These are phyloP conservation scores for Tolypocladium nubicola DNA, from an alignment of 2,329 filamentous ascomycete species.

Conservation along the genomic window DNA sequence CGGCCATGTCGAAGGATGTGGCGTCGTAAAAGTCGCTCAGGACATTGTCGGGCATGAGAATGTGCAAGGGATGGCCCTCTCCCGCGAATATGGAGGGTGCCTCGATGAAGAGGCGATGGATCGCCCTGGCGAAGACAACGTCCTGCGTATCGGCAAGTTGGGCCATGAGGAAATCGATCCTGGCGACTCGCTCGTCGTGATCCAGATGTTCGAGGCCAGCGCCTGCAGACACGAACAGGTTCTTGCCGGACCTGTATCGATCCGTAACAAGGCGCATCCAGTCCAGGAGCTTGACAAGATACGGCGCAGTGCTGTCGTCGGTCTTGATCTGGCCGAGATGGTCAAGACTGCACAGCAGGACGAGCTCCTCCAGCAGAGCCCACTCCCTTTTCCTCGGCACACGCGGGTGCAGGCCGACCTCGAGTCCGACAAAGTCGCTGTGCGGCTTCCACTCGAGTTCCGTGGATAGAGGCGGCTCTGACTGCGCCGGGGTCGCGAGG, in stretches of 20 bases:
- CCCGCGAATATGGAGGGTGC: no score
- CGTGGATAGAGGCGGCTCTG: constrained; percentile 13
- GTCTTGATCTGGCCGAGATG: constrained; percentile 1
- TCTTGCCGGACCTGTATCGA: not conserved
- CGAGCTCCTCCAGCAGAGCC: constrained; percentile 15
- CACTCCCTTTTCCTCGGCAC: constrained; percentile 3
- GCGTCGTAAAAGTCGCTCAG: no score
- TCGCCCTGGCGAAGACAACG: no score
- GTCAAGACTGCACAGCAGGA: constrained; percentile 9
- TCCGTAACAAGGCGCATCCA: constrained; percentile 1
- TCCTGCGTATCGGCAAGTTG: no score
- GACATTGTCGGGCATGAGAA: no score
- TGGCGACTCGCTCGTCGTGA: no score
- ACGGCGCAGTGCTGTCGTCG: not conserved
- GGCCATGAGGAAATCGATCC: no score
- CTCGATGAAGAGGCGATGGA: no score
- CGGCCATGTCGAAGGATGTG: no score
- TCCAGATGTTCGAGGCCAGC: no score
- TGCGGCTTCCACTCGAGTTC: constrained; percentile 18
- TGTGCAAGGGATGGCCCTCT: no score
- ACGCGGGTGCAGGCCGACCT: constrained; percentile 11
- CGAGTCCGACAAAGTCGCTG: constrained; percentile 16
- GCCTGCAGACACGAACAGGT: not conserved
- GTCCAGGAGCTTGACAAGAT: constrained; percentile 8
- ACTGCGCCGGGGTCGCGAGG: constrained; percentile 3